phyloP scores from a whole-genome alignment of 345 rosid species.

The Punica granatum region DNA sequence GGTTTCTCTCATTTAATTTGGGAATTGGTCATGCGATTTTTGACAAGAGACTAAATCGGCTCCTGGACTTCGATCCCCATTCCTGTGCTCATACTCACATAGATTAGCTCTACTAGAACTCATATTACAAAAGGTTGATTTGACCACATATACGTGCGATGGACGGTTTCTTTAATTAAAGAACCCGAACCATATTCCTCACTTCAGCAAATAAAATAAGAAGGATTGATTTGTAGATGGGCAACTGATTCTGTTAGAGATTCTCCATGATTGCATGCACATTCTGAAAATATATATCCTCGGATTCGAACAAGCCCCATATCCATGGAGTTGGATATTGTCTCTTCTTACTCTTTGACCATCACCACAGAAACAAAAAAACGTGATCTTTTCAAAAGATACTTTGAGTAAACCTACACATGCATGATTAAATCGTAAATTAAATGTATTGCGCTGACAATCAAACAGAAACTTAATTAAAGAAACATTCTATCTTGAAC shows the following conservation, averaged over 20 bases:
- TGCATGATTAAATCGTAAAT: neutral
- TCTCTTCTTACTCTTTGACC: neutral
- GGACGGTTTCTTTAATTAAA: too few relatives aligned
- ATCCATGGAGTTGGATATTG: neutral
- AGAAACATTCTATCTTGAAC: too few relatives aligned
- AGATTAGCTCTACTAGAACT: too few relatives aligned
- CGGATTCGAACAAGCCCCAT: neutral
- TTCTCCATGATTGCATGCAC: neutral
- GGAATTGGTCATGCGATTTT: too few relatives aligned
- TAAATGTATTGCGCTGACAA: neutral
- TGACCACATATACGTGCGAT: too few relatives aligned
- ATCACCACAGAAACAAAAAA: neutral
- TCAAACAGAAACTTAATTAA: too few relatives aligned
- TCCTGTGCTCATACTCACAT: too few relatives aligned
- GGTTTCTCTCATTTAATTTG: too few relatives aligned
- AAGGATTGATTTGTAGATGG: slow-evolving; percentile 1
- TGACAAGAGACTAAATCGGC: too few relatives aligned
- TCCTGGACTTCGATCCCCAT: too few relatives aligned
- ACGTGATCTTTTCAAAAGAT: neutral
- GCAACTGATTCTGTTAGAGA: neutral
- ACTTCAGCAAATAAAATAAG: neutral
- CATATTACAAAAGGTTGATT: too few relatives aligned
- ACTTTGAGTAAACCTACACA: neutral
- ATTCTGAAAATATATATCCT: neutral
- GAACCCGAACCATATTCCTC: too few relatives aligned